Evolutionary conservation across 495 filamentous ascomycete genomes (phyloP), one percentile per base, ranked within the genome.

Genomic region (Neurospora africana): DNA sequence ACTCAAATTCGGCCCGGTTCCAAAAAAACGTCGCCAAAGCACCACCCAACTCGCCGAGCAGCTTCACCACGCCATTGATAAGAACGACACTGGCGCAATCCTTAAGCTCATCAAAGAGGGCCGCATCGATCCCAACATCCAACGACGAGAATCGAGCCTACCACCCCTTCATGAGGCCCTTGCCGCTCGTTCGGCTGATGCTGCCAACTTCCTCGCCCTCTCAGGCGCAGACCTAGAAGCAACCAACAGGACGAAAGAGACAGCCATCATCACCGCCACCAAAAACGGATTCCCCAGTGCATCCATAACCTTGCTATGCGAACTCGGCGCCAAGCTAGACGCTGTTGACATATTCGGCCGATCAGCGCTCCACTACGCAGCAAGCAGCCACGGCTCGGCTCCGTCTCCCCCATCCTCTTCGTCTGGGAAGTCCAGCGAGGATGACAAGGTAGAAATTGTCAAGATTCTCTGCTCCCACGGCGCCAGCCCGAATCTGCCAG

Each of bases 321-420:
- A 80, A 71, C 75, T 76, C 23, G 74, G 76, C 4, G 75, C 77
- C 37, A 47, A 68, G 17, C 23, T 71, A 4, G 67, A 78, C 17
- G 75, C 75, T 13, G 76, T 73, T 13, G 79, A 80, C 67, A 69
- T 61, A 36, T 38, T 73, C n/a, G 75, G 72, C 39, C 76, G 76
- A n/a, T 75, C 76, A 13, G 75, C 78, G 21, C 73, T 80, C 19
- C 77, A 79, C 47, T 68, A 80, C 44, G 77, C 78, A 17, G 77
- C 78, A 65, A 33, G 53, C 15, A 65, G 53, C 53, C 27, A 65
- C 53, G 53, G 53, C 1, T 65, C 27, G 15, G 53, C 53, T 65
- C 33, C 53, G 1, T 65, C 53, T 33, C 15, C 27, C 1, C 53
- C 53, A 1, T 65, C 23, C 13, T 30, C 53, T 27, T 61, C 53